Conservation (phyloP, 805 yeast genomes). For the Candida jianshihensis region DNA sequence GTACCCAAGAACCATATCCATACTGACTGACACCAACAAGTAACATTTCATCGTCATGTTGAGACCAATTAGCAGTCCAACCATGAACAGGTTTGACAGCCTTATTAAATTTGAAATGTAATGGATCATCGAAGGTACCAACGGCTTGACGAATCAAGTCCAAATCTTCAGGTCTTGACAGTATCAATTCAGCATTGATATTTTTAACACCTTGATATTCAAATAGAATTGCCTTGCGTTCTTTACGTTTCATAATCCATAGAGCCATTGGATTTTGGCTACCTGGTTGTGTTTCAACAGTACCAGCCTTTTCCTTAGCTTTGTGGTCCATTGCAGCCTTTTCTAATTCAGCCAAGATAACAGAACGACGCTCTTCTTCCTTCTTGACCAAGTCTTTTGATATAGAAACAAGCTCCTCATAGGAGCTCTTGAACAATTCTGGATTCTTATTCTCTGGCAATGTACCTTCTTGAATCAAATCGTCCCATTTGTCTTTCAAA, state of each 20-base stretch:
- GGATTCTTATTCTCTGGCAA: conserved; percentile 80
- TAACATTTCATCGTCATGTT: conserved; percentile 78
- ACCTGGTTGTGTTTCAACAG: conserved; percentile 20
- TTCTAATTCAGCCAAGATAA: conserved; percentile 51
- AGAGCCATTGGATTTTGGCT: conserved; percentile 41
- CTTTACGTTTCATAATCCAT: conserved; percentile 64
- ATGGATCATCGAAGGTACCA: conserved; percentile 52
- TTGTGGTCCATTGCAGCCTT: conserved; percentile 51
- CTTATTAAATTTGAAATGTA: conserved; percentile 50
- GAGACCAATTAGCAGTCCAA: conserved; percentile 87
- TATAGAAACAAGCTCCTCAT: conserved; percentile 58
- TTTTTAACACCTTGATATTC: conserved; percentile 84
- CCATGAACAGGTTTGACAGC: conserved; percentile 77
- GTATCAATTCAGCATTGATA: conserved; percentile 81
- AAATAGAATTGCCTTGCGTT: conserved; percentile 83
- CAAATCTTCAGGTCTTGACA: conserved; percentile 84
- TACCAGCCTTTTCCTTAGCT: conserved; percentile 32
- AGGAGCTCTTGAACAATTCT: conserved; percentile 66
- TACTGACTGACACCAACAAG: conserved; percentile 83
- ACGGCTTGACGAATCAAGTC: conserved; percentile 49
- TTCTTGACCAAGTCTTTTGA: conserved; percentile 55
- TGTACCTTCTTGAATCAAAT: conserved; percentile 82
- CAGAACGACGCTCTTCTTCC: conserved; percentile 58
- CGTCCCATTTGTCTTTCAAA: conserved; percentile 69
- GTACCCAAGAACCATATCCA: conserved; percentile 94